Base-by-base conservation (phyloP, 2,329 filamentous ascomycete species). In the Penicillium sp. region DNA sequence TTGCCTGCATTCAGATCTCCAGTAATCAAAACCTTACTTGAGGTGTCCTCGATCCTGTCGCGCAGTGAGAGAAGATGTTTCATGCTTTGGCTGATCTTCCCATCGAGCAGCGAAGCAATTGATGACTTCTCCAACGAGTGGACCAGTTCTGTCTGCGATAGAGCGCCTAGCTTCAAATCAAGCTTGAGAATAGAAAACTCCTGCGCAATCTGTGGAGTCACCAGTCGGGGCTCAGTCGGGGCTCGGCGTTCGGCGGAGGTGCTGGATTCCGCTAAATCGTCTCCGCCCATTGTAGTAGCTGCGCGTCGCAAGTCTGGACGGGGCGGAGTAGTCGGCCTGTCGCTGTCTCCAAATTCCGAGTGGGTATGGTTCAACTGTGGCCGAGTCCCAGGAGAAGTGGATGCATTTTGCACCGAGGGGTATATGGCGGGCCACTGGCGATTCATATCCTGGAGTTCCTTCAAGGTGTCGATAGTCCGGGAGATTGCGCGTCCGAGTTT, bases 1-100 rank as follows among this genome's bases (percentile, higher is more conserved):
- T 99, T 99, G 69, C 94, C 94, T 8, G 94, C 93, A 69, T 99
- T 99, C 50, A 99, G 76, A 71, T 99, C 94, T 67, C 94, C 94
- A 0, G 94, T 99, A 16, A 99, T 87, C 54, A 99, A 77, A 1
- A 99, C 94, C 73, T 99, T 99, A 76, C 93, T 97, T 4, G 93
- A 91, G 0, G 91, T 97, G 73, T 99, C 94, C 71, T 97, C 94
- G 59, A 99, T 99, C 49, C 94, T 87, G 62, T 97, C 94, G 56
- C 92, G 87, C 32, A 99, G 81, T 0, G 90, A 86, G 52, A 91
- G 82, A 1, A 99, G 82, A 74, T 99, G 94, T 65, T 92, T 91
- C 69, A 97, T 89, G 71, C 92, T 97, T 58, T 94, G 91, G 65
- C 88, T 89, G 66, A 99, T 96, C 75, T 96, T 96, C 24, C 92